Evolutionary conservation across 2,329 filamentous ascomycete species (phyloP).

Genomic region (Ophiostoma triangulosporum): DNA sequence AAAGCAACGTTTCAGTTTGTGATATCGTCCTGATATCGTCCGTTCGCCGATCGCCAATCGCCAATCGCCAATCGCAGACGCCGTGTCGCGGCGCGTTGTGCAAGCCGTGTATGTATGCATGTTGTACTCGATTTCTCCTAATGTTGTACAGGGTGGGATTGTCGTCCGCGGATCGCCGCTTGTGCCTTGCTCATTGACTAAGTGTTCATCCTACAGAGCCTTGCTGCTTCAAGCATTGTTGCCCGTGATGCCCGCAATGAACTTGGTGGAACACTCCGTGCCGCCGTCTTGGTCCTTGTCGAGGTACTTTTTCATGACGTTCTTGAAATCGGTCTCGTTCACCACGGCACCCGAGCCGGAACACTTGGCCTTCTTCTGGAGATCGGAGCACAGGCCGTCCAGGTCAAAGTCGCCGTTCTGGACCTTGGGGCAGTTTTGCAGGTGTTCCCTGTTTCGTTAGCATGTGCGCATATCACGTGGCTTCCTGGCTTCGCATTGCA

Average conservation of each 20-base stretch:
- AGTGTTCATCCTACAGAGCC: background rate
- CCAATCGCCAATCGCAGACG: background rate
- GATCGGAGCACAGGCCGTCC: constrained; percentile 79
- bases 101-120: background rate
- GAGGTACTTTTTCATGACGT: constrained; percentile 54
- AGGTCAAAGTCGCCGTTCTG: constrained; percentile 87
- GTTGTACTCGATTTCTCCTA: background rate
- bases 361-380: constrained; percentile 92
- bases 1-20: no score
- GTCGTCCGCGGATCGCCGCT: no score
- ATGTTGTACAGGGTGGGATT: background rate
- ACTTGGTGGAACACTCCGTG: constrained; percentile 1
- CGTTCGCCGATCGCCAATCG: background rate
- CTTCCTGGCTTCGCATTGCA: constrained; percentile 21
- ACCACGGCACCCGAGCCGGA: constrained; percentile 84
- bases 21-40: background rate
- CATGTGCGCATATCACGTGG: background rate
- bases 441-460: constrained; percentile 57
- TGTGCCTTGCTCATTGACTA: no score
- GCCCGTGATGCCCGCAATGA: background rate
- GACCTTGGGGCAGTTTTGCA: constrained; percentile 77
- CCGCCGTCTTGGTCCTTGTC: constrained; percentile 24
- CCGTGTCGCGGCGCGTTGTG: background rate
- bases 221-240: background rate
- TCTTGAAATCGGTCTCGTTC: constrained; percentile 76